Base-by-base conservation (phyloP, 352 stramenopile species). In the Thraustochytrium striatum region DNA sequence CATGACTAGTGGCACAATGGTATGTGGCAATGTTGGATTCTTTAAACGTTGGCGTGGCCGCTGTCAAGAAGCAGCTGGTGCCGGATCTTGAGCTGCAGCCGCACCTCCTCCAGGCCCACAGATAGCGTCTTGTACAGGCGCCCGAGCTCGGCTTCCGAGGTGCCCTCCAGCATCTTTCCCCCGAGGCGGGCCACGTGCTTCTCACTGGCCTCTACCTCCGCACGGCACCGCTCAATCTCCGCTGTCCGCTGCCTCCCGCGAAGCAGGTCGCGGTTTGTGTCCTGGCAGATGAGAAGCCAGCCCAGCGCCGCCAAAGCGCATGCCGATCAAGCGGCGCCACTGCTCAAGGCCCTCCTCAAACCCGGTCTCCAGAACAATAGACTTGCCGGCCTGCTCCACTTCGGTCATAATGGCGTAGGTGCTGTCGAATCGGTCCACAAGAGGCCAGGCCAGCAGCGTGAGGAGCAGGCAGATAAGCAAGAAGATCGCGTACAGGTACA, bases 251-350 rank as follows among this genome's bases (percentile, higher is more conserved):
- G 43, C n/a, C 65, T 39, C 3, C 65, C 65, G 16, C 65, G 65
- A 21, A 75, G 36, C 8, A 75, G 39, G 39, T 75, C 65, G 43
- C 65, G 65, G 39, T 75, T 75, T 43, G 65, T 75, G 39, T 75
- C 65, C 39, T 75, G 43, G 52, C 65, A 75, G 5, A 75, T 43
- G 35, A 75, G 50, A 3, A 75, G 44, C 65, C 65, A 75, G 50
- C 65, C 65, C 13, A 72, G n/a, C 16, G 65, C 65, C n/a, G 65
- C 65, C 65, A 32, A 75, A 75, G 21, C 65, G 65, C 21, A 75
- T 30, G 16, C 43, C 13, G 7, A 75, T 75, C 1, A 68, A 19
- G 21, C 58, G 11, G 30, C n/a, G 33, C 41, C 39, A 75, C 5
- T 7, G 33, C 2, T 25, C 3, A 11, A 68, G 21, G 39, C 19